Conservation (phyloP, 805 yeast species). For the Yarrowia phangngaensis region DNA sequence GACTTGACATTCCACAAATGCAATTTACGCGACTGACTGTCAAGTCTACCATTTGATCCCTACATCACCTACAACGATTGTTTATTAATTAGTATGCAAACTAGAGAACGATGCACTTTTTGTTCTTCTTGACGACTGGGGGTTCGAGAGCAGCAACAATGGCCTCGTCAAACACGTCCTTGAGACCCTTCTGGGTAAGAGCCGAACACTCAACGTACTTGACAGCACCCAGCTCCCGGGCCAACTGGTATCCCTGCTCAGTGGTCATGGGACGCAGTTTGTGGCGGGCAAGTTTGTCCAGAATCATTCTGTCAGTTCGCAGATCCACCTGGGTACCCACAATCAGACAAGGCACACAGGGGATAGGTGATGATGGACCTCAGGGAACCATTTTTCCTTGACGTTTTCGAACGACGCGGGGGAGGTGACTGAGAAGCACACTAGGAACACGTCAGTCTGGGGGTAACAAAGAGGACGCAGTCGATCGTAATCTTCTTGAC, state of each 20-base stretch:
- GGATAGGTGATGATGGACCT: slow-evolving; percentile 96
- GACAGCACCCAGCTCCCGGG: slow-evolving; percentile 90
- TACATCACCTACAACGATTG: not conserved
- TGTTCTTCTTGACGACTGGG: slow-evolving; percentile 78
- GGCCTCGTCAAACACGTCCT: slow-evolving; percentile 97
- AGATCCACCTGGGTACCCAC: slow-evolving; percentile 97
- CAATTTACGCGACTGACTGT: too few species aligned
- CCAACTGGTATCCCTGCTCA: slow-evolving; percentile 87
- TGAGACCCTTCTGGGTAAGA: slow-evolving; percentile 91
- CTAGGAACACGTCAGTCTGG: slow-evolving; percentile 92
- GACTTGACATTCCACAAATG: too few species aligned
- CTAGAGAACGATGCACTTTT: slow-evolving; percentile 75
- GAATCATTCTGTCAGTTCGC: slow-evolving; percentile 86
- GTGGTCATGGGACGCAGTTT: slow-evolving; percentile 79
- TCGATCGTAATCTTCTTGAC: slow-evolving; percentile 98
- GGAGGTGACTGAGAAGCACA: slow-evolving; percentile 93
- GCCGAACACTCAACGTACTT: slow-evolving; percentile 98
- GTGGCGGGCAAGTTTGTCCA: slow-evolving; percentile 86
- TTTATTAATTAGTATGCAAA: slow-evolving; percentile 23
- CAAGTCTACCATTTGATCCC: too few species aligned
- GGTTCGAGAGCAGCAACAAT: slow-evolving; percentile 98
- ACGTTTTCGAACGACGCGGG: slow-evolving; percentile 98
- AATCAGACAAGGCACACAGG: slow-evolving; percentile 95
- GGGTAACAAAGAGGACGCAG: slow-evolving; percentile 95
- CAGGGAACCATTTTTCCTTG: slow-evolving; percentile 98